Base-by-base conservation (phyloP, 2,329 filamentous ascomycete genomes). In the Hypoxylon sp. region DNA sequence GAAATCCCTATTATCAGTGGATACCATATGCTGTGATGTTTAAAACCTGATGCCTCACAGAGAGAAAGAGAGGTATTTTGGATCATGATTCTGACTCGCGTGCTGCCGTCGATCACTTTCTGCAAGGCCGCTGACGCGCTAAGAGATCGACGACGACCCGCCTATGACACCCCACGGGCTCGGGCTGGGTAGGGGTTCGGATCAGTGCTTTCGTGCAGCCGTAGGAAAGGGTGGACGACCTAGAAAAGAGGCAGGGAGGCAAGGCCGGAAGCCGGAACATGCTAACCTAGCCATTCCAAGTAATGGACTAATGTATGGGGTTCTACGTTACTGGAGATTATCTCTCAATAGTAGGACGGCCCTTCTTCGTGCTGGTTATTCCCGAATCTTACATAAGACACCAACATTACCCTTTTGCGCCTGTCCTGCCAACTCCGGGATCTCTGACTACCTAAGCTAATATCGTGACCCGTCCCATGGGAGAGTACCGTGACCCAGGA, bases 381-480 rank as follows among this genome's bases (percentile, higher is more conserved):
- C 32, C 60, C 64, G 61, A 17, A 46, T 67, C 60, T 64, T 59
- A 67, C 64, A 46, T 67, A 60, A 64, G 56, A 64, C 4, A 20
- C 10, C 10, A 15, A 44, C 41, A 8, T n/a, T 37, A 2, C 17
- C n/a, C 11, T 41, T 8, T 20, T 41, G 37, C 3, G 6, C 15
- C 15, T 26, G n/a, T 47, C 17, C 19, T 26, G 44, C 5, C 20
- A 47, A 24, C 24, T 24, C 20, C 24, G 24, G 20, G 11, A 24
- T 26, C 24, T 26, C 24, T 6, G 22, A 10, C 7, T 15, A 6
- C 19, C 41, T 24, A 20, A 44, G n/a, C n/a, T 19, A 22, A 10
- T 44, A 22, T n/a, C 32, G 32, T 37, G 41, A 20, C 15, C 7
- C 13, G 10, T 20, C 37, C 17, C 37, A 19, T 26, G 24, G 24